Evolutionary conservation across 768 basidiomycete genomes (phyloP).

Genomic region (Dentipellis sp.): DNA sequence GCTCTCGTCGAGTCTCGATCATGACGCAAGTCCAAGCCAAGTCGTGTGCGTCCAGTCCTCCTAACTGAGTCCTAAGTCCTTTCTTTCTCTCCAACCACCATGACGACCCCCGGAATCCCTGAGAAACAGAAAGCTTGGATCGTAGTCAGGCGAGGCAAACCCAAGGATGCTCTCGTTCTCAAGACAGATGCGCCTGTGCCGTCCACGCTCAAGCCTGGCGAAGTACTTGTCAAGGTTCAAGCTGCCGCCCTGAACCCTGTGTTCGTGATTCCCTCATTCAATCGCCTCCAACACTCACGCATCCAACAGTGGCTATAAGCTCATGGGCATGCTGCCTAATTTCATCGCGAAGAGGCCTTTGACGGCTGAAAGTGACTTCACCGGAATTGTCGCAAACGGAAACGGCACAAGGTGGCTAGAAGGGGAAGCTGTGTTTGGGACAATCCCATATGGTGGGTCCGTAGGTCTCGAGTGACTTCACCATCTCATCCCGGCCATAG

Average conservation of each 20-base stretch:
- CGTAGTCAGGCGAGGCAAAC: conserved; percentile 19
- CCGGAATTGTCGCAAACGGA: conserved; percentile 50
- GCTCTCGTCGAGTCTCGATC: neutral
- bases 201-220: conserved; percentile 23
- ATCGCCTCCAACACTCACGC: neutral
- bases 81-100: neutral
- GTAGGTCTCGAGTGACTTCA: neutral
- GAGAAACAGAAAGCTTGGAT: conserved; percentile 18
- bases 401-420: conserved; percentile 41
- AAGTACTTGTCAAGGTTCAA: conserved; percentile 42
- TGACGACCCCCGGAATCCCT: neutral
- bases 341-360: conserved; percentile 38
- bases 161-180: conserved; percentile 22
- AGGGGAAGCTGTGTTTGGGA: conserved; percentile 62
- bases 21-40: too few species aligned
- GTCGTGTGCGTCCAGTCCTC: neutral
- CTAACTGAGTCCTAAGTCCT: neutral
- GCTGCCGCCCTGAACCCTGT: conserved; percentile 62
- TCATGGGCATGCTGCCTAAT: conserved; percentile 40
- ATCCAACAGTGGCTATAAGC: conserved; percentile 44
- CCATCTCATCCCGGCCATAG: neutral
- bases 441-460: conserved; percentile 29
- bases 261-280: conserved; percentile 25
- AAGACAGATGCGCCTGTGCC: conserved; percentile 21
- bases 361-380: conserved; percentile 51